A percentile compares a stretch with the other conserved stretches of the same genome.
Conservation (phyloP, 2,329 filamentous ascomycete species). For the Trichophyton benhamiae region DNA sequence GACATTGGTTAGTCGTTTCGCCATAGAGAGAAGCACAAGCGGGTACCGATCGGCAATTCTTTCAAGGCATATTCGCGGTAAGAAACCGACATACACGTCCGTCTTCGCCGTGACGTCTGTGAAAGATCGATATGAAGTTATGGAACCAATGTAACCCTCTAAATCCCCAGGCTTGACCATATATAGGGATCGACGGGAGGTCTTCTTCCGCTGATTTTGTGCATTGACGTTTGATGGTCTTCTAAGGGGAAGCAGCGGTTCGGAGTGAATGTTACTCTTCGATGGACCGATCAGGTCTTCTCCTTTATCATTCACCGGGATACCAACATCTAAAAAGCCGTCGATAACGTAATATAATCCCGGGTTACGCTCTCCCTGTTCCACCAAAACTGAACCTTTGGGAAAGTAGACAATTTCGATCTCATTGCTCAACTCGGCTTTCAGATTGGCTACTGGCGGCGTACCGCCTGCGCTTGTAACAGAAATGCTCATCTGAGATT, state of each 20-base stretch:
- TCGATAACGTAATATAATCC: slow-evolving; percentile 96
- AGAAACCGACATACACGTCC: slow-evolving; percentile 92
- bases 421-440: slow-evolving; percentile 76
- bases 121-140: slow-evolving; percentile 91
- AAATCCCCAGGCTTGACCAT: slow-evolving; percentile 89
- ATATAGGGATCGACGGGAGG: slow-evolving; percentile 59
- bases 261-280: slow-evolving; percentile 19
- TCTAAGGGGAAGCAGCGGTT: slow-evolving; percentile 36
- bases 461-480: slow-evolving; percentile 50
- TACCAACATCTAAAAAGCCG: slow-evolving; percentile 86
- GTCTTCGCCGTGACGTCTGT: slow-evolving; percentile 96
- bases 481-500: slow-evolving; percentile 62
- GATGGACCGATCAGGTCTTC: slow-evolving; percentile 29
- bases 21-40: slow-evolving; percentile 86
- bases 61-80: slow-evolving; percentile 74
- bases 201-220: slow-evolving; percentile 28
- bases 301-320: slow-evolving; percentile 55
- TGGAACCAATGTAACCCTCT: slow-evolving; percentile 84
- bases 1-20: slow-evolving; percentile 81
- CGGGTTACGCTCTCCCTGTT: slow-evolving; percentile 93
- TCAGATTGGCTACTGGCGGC: slow-evolving; percentile 51
- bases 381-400: slow-evolving; percentile 83
- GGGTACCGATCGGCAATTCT: slow-evolving; percentile 87
- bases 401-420: slow-evolving; percentile 97
- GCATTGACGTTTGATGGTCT: slow-evolving; percentile 21